These are phyloP conservation scores for Aureobasidium sp. DNA, from an alignment of 2,329 filamentous ascomycete genomes.

Conservation along the genomic window DNA sequence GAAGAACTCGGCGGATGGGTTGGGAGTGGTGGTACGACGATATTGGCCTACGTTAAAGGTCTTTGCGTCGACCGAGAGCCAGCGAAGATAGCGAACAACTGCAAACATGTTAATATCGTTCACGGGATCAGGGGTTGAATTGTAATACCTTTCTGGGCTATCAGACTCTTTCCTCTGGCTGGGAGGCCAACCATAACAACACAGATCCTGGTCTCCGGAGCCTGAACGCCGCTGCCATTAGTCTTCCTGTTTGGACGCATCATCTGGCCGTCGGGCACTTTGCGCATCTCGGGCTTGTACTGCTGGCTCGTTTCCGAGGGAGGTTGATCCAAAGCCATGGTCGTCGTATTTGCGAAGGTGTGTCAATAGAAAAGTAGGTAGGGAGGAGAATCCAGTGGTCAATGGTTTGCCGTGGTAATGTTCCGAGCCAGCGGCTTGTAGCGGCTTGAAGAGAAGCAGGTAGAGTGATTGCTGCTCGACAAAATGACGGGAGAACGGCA, in stretches of 20 bases:
- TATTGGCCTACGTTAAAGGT: conserved; percentile 98
- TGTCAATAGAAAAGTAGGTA: background rate
- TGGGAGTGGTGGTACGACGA: conserved; percentile 79
- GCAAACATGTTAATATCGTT: background rate
- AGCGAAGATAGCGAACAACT: conserved; percentile 70
- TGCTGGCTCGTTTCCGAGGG: conserved; percentile 4
- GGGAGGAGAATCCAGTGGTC: background rate
- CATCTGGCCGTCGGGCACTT: conserved; percentile 1
- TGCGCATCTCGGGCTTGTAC: conserved; percentile 14
- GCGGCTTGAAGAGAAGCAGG: background rate
- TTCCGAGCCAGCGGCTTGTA: background rate
- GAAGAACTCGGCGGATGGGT: conserved; percentile 91
- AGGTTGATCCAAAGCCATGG: conserved; percentile 10
- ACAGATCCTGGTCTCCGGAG: conserved; percentile 92
- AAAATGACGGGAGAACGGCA: background rate
- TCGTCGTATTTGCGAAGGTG: background rate
- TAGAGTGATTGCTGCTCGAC: background rate
- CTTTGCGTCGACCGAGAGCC: conserved; percentile 88
- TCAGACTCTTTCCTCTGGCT: conserved; percentile 92
- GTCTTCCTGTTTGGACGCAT: conserved; percentile 26
- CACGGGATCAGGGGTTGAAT: background rate
- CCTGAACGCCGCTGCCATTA: conserved; percentile 68
- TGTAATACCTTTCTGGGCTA: conserved; percentile 85
- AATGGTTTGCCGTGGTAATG: background rate
- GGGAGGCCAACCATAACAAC: conserved; percentile 98